These are phyloP conservation scores for Cornus kousa DNA, from an alignment of 148 eudicot genomes.

Conservation along the genomic window DNA sequence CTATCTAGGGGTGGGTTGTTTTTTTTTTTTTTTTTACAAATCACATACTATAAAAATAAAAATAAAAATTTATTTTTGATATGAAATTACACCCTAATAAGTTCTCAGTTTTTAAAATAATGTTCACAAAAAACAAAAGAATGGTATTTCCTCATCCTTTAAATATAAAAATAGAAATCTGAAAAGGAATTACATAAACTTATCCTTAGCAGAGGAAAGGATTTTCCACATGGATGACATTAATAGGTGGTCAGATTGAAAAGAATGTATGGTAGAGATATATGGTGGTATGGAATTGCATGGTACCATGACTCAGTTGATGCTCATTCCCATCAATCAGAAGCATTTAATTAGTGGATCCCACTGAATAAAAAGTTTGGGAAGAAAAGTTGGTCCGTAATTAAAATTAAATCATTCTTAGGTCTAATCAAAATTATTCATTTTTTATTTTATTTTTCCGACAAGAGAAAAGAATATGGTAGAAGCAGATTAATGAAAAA, in stretches of 20 bases:
- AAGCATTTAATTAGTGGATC: slow-evolving; percentile 14
- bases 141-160: too few species aligned
- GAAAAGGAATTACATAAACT: too few species aligned
- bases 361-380: neutral
- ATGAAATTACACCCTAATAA: too few species aligned
- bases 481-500: neutral
- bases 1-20: too few species aligned
- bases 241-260: slow-evolving; percentile 9
- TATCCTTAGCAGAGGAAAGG: neutral
- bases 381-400: neutral
- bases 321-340: slow-evolving; percentile 23
- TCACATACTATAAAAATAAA: too few species aligned
- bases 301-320: neutral
- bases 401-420: neutral
- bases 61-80: too few species aligned
- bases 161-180: too few species aligned
- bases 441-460: neutral
- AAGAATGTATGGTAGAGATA: slow-evolving; percentile 10
- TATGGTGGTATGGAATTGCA: neutral
- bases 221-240: slow-evolving; percentile 1
- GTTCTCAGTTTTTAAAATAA: too few species aligned
- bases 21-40: too few species aligned
- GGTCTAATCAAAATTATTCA: too few species aligned
- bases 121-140: too few species aligned
- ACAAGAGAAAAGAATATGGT: slow-evolving; percentile 2